Base-by-base conservation (phyloP, 2,329 filamentous ascomycete species). In the Diaporthe capsici region DNA sequence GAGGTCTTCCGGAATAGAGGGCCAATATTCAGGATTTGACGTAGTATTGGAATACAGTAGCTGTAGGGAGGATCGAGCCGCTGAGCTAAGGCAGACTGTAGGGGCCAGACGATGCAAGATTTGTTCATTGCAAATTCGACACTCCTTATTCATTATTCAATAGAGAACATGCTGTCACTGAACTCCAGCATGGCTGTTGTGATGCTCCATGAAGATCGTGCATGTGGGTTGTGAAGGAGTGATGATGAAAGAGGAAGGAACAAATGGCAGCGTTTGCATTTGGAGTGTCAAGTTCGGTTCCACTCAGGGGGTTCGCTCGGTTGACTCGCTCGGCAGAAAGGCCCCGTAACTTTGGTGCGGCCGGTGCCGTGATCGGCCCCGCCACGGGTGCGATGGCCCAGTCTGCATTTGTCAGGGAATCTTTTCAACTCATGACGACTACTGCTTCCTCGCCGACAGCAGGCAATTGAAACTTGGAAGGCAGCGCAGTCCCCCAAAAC, bases 331-430 rank as follows among this genome's bases (percentile, higher is more conserved):
- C 51, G 55, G 17, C 53, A n/a, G 13, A 31, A 34, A 9, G 53
- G 34, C 51, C 25, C 31, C 68, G 17, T 71, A 51, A 34, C 42
- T 37, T 22, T 61, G 71, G 37, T 61, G 55, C 47, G 28, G 37
- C 37, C 71, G 71, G 71, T 42, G 49, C 71, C 71, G 71, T 37
- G 71, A 72, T 72, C 71, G 71, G 71, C 71, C 71, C 71, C 71
- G 60, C 71, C 15, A 55, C 71, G 57, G 57, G 7, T 68, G 65
- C 65, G 65, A 68, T 20, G 47, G 47, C 4, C 47, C 47, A 28
- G 31, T 12, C 31, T 68, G 65, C 47, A 51, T 68, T 68, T 68
- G 65, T 68, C 65, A 68, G 31, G 65, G 65, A 53, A 53, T 68
- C 65, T 49, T 31, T 49, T 42, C 34, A 28, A 42, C 39, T 42